These are phyloP conservation scores for Sporisorium scitamineum DNA, from an alignment of 1,284 basidiomycete genomes.

Conservation along the genomic window DNA sequence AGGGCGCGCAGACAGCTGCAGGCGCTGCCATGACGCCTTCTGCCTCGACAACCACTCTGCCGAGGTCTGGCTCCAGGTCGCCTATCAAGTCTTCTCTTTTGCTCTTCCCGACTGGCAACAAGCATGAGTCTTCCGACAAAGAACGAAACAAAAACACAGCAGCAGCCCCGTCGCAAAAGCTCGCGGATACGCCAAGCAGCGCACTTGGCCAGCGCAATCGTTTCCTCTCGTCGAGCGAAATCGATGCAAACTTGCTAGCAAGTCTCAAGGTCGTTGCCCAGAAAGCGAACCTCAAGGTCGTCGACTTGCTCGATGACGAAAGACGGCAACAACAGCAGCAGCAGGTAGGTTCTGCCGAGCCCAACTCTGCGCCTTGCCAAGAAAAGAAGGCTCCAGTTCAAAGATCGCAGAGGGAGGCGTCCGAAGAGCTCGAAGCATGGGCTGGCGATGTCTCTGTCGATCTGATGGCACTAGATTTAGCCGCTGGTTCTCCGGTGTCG, in stretches of 20 bases:
- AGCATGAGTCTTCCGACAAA: not conserved
- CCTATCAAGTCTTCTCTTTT: slow-evolving; percentile 43
- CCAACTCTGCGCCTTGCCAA: not conserved
- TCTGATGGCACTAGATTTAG: slow-evolving; percentile 43
- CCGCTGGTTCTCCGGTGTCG: slow-evolving; percentile 20
- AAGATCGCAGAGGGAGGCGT: slow-evolving; percentile 16
- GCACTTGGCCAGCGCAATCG: not conserved
- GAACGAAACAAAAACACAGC: not conserved
- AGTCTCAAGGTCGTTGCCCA: slow-evolving; percentile 40
- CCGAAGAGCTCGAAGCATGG: slow-evolving; percentile 34
- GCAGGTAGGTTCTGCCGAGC: not conserved
- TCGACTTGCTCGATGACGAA: slow-evolving; percentile 24
- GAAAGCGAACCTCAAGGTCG: slow-evolving; percentile 42
- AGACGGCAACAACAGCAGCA: not conserved
- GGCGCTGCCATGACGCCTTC: not conserved
- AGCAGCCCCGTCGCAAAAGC: not conserved
- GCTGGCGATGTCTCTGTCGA: slow-evolving; percentile 33
- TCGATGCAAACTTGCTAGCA: slow-evolving; percentile 39
- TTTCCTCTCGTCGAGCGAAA: slow-evolving; percentile 24
- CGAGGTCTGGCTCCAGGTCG: slow-evolving; percentile 22
- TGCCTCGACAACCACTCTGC: not conserved
- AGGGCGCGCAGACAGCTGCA: not conserved
- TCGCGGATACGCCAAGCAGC: not conserved
- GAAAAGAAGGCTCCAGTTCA: not conserved
- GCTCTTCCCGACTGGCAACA: slow-evolving; percentile 15